These are phyloP conservation scores for Dunaliella primolecta DNA, from an alignment of 139 green algal species.

Conservation along the genomic window DNA sequence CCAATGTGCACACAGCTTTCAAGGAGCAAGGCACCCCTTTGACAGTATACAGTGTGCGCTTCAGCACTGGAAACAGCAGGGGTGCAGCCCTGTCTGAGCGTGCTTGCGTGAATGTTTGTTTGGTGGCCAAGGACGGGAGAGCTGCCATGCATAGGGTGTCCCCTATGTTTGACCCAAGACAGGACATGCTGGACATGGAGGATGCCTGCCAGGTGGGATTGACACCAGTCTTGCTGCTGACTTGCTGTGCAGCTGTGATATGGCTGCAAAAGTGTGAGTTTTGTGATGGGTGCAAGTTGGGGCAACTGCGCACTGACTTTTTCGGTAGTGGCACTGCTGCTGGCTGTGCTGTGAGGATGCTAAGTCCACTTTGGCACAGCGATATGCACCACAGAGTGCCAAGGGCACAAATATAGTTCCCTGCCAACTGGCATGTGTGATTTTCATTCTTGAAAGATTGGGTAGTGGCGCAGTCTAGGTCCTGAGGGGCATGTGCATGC, in stretches of 20 bases:
- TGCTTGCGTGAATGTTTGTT: constrained; percentile 49
- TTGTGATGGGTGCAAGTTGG: background rate
- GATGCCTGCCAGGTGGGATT: constrained; percentile 48
- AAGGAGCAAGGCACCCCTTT: too few relatives aligned
- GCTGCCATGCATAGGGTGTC: constrained; percentile 51
- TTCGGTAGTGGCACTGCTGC: background rate
- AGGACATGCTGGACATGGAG: constrained; percentile 24
- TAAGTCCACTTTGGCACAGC: too few relatives aligned
- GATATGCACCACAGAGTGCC: too few relatives aligned
- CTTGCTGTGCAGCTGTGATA: background rate
- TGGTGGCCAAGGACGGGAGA: constrained; percentile 49
- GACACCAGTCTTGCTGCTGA: background rate
- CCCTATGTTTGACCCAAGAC: constrained; percentile 45
- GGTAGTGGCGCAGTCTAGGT: too few relatives aligned
- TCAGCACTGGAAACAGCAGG: constrained; percentile 48
- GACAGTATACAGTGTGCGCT: constrained; percentile 67
- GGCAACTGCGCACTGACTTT: background rate
- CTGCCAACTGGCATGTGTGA: too few relatives aligned
- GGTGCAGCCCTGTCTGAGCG: constrained; percentile 49
- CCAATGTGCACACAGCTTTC: background rate
- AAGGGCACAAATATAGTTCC: too few relatives aligned
- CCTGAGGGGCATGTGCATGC: too few relatives aligned
- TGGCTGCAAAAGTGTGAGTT: background rate
- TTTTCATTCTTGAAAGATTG: too few relatives aligned
- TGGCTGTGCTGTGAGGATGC: background rate